Percentiles rank a stretch among this genome's conserved stretches.
Conservation (phyloP, 139 green algal species). For the Deuterostichococcus epilithicus region DNA sequence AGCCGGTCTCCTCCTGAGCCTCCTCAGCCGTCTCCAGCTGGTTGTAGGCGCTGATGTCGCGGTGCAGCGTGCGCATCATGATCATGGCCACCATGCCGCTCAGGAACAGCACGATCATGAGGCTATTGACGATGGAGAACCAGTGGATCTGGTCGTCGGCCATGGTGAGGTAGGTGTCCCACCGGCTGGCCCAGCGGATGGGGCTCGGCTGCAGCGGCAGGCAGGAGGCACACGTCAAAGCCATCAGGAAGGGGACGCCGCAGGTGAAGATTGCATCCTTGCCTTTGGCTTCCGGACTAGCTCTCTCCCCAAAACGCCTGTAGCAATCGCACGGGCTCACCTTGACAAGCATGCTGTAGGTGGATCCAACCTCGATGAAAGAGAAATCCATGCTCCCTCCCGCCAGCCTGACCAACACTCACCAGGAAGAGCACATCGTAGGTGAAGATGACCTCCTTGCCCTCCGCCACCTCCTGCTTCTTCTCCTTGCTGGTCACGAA, state of each 20-base stretch:
- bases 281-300: background rate
- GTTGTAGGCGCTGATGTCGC: conserved; percentile 98
- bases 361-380: no score
- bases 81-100: conserved; percentile 99
- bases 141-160: conserved; percentile 97
- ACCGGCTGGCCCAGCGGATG: conserved; percentile 94
- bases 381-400: no score
- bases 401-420: conserved; percentile 4
- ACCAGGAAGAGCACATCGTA: conserved; percentile 93
- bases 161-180: conserved; percentile 98
- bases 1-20: conserved; percentile 93
- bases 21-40: conserved; percentile 92
- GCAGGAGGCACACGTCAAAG: background rate
- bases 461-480: conserved; percentile 75
- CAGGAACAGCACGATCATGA: conserved; percentile 99
- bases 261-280: no score
- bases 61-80: conserved; percentile 92
- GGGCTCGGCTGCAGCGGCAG: conserved; percentile 47
- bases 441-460: conserved; percentile 92
- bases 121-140: conserved; percentile 99
- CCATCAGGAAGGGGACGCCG: no score
- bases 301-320: no score
- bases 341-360: no score
- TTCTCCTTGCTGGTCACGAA: conserved; percentile 73
- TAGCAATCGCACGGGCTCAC: no score